Base-by-base conservation (phyloP, 1,284 basidiomycete species). In the Malassezia japonica region DNA sequence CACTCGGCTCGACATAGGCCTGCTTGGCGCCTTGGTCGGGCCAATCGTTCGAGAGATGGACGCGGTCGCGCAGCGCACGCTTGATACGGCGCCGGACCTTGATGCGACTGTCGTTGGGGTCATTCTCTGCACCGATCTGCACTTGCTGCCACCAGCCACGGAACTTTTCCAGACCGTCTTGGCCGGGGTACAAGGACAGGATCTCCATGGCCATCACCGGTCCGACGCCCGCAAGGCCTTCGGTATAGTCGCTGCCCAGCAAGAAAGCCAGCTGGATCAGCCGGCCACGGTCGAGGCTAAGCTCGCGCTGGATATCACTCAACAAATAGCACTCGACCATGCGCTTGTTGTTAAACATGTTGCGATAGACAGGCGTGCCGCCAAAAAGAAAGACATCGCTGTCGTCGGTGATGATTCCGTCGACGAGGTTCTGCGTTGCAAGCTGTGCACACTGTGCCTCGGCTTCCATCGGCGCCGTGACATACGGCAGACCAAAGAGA, bases 281-380 rank as follows among this genome's bases (percentile, higher is more conserved):
- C 29, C 85, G 84, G 61, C 87, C 86, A 24, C 89, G 80, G 48
- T 87, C 85, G 13, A 99, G 77, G 1, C 88, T 85, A 6, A 98
- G 78, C 73, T 98, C 94, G 35, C 90, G 81, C 44, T 82, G 79
- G 47, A 98, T 79, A 72, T 99, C 94, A 1, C 81, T 76, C 6
- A 83, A 77, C 29, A 94, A 76, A 76, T 94, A 98, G 69, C 89
- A 91, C 74, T 98, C 92, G 51, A 96, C 92, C 8, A 88, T 94
- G 78, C 95, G 96, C 54, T 87, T 86, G 75, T 96, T 89, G 74
- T 96, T 96, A 78, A 99, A 99, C 85, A 99, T 94, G 74, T 99
- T 95, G 75, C 94, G 94, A 79, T 86, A 95, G 36, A 98, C 87
- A 24, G 88, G 83, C 53, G 80, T 77, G 15, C 87, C 92, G 27